Percentiles rank a stretch among this genome's conserved stretches.
Conservation (phyloP, 2,329 filamentous ascomycete species). For the Mycogone perniciosa region DNA sequence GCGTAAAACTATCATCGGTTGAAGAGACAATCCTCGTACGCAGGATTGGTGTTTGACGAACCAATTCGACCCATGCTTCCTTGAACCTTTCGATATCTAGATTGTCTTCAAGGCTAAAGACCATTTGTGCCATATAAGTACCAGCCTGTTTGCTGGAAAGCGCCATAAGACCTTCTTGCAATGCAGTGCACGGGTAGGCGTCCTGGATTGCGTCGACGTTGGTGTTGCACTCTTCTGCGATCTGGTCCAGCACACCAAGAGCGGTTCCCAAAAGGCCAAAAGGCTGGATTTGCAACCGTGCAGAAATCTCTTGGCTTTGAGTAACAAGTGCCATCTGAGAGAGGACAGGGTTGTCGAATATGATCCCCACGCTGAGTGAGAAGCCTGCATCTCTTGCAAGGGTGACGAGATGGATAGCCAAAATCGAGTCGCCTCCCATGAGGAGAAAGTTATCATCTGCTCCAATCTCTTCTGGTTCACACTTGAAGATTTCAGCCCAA, state of each 20-base stretch:
- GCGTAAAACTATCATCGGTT: background rate
- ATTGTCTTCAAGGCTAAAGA: slow-evolving; percentile 1
- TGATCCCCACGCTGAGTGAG: slow-evolving; percentile 21
- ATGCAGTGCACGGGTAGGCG: slow-evolving; percentile 5
- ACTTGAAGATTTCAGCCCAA: slow-evolving; percentile 34
- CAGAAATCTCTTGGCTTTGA: background rate
- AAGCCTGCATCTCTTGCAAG: slow-evolving; percentile 22
- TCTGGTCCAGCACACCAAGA: background rate
- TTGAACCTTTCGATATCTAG: background rate
- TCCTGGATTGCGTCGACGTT: background rate
- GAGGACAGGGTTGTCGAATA: slow-evolving; percentile 19
- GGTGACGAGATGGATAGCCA: slow-evolving; percentile 34
- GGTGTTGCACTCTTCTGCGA: background rate
- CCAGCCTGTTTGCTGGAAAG: background rate
- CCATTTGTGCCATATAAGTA: slow-evolving; percentile 4
- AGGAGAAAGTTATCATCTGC: slow-evolving; percentile 30
- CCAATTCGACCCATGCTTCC: slow-evolving; percentile 3
- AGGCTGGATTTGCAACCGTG: background rate
- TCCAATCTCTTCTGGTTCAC: slow-evolving; percentile 25
- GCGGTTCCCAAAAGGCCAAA: background rate
- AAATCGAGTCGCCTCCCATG: slow-evolving; percentile 36
- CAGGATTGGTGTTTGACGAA: slow-evolving; percentile 3
- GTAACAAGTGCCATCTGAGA: background rate
- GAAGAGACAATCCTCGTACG: slow-evolving; percentile 5
- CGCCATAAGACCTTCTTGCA: slow-evolving; percentile 8